These are phyloP conservation scores for Liriodendron chinense DNA, from an alignment of 164 flowering plant genomes.

Conservation along the genomic window DNA sequence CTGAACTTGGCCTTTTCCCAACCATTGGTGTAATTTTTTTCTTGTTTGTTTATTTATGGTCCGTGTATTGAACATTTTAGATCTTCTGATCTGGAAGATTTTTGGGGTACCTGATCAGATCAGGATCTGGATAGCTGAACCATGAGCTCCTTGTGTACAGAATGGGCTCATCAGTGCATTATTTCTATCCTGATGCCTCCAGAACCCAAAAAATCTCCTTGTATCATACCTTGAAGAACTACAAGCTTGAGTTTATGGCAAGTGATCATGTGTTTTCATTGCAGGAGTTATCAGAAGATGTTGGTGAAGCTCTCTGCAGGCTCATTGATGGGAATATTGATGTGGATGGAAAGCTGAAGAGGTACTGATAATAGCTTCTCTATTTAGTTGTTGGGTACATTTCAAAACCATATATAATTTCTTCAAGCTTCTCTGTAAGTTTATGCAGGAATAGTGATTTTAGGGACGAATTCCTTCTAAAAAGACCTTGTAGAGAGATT, in stretches of 20 bases:
- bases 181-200: background rate
- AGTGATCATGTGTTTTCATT: constrained; percentile 10
- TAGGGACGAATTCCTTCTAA: constrained; percentile 36
- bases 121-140: background rate
- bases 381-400: background rate
- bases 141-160: background rate
- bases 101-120: background rate
- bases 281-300: constrained; percentile 78
- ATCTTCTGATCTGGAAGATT: background rate
- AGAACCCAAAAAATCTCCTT: background rate
- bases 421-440: constrained; percentile 8
- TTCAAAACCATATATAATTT: background rate
- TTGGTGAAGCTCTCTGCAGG: constrained; percentile 83
- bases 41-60: no score
- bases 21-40: no score
- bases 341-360: constrained; percentile 35
- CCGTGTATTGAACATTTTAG: background rate
- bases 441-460: constrained; percentile 20
- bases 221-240: constrained; percentile 3
- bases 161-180: background rate
- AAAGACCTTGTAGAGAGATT: constrained; percentile 40
- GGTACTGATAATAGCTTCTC: constrained; percentile 30
- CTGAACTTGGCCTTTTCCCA: no score
- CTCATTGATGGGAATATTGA: constrained; percentile 63
- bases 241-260: background rate